Percentiles rank a stretch among this genome's conserved stretches.
Evolutionary conservation across 2,329 filamentous ascomycete genomes (phyloP).

Genomic region (Fusarium metavorans): DNA sequence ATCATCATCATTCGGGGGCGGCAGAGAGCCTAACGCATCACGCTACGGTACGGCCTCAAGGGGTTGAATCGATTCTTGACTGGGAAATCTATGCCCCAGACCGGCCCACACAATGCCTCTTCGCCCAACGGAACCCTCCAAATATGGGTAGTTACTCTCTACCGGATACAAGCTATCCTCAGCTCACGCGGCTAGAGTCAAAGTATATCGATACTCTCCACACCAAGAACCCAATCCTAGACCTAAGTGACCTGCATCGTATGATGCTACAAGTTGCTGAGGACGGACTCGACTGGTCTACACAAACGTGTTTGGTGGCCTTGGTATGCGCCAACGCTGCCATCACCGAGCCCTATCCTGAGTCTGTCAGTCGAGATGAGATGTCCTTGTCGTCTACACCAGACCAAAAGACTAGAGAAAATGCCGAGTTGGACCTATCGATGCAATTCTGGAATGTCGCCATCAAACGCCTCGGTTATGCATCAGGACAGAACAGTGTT

Average conservation of each 20-base stretch:
- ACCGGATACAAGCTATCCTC: neutral
- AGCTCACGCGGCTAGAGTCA: neutral
- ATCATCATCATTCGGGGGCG: neutral
- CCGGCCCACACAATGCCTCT: neutral
- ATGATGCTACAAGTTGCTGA: neutral
- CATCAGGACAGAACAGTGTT: neutral
- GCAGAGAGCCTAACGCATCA: neutral
- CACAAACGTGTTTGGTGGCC: neutral
- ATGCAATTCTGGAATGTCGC: neutral
- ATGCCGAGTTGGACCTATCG: neutral
- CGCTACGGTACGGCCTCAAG: neutral
- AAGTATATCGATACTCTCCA: neutral
- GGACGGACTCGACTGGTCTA: neutral
- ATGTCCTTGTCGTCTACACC: neutral
- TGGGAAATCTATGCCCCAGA: neutral
- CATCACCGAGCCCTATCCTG: neutral
- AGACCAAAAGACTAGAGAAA: neutral
- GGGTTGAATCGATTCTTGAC: neutral
- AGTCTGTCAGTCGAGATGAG: neutral
- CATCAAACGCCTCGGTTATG: neutral
- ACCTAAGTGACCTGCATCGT: neutral
- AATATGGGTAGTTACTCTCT: neutral
- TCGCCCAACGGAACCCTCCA: neutral
- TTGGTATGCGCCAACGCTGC: neutral
- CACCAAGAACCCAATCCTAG: neutral